Conservation (phyloP, 2,329 filamentous ascomycete species). For the Tolypocladium tundrense region DNA sequence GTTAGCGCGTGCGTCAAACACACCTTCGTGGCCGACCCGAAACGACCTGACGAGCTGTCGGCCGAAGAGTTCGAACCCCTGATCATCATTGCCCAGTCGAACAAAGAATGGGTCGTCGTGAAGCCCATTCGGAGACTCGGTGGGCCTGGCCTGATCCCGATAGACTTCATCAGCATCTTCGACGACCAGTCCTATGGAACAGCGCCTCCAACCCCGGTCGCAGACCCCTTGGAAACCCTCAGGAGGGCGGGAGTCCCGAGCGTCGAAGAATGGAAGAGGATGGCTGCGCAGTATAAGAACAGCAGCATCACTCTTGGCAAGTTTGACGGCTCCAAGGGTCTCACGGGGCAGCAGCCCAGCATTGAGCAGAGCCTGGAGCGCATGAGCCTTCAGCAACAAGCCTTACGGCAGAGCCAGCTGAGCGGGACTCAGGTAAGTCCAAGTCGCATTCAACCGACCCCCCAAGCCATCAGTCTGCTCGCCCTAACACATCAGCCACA, state of each 20-base stretch:
- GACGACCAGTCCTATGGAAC: constrained; percentile 48
- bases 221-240: constrained; percentile 77
- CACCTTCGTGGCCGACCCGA: too few relatives aligned
- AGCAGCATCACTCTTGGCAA: constrained; percentile 95
- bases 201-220: constrained; percentile 71
- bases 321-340: constrained; percentile 52
- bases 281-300: constrained; percentile 98
- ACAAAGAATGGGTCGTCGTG: constrained; percentile 97
- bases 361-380: constrained; percentile 65
- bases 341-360: constrained; percentile 25
- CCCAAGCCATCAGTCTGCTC: background rate
- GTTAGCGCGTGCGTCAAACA: too few relatives aligned
- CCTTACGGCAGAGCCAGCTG: constrained; percentile 13
- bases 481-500: background rate
- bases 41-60: constrained; percentile 71
- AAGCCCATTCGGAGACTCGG: constrained; percentile 98
- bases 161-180: constrained; percentile 91
- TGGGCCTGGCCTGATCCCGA: constrained; percentile 87
- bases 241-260: constrained; percentile 80
- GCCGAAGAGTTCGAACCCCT: constrained; percentile 93
- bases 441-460: background rate
- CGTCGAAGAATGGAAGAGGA: constrained; percentile 99
- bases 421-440: constrained; percentile 16
- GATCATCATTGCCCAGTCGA: constrained; percentile 96
- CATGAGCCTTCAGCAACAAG: constrained; percentile 55